Evolutionary conservation across 352 stramenopile species (phyloP).

Genomic region (Globisporangium paroecandrum): DNA sequence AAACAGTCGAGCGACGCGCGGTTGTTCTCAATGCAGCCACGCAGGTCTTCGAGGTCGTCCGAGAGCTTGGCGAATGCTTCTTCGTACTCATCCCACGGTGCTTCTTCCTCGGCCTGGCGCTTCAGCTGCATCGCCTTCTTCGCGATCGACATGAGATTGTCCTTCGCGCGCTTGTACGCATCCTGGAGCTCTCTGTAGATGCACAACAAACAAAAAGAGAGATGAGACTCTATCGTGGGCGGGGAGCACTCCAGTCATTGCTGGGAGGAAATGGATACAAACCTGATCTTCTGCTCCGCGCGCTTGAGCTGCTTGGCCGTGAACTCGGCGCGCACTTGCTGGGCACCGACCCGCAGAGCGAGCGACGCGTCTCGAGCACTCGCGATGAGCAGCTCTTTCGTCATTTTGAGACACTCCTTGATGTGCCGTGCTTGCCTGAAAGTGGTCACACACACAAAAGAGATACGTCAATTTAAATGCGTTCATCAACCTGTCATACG

Average conservation of each 20-base stretch:
- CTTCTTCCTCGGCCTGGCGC: slow-evolving; percentile 57
- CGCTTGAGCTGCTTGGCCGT: slow-evolving; percentile 57
- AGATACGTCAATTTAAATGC: neutral
- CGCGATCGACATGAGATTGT: slow-evolving; percentile 54
- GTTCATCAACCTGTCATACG: neutral
- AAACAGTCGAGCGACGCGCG: slow-evolving; percentile 78
- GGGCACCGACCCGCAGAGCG: slow-evolving; percentile 49
- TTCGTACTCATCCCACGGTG: slow-evolving; percentile 63
- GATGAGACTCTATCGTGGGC: neutral
- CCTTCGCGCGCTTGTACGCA: slow-evolving; percentile 57
- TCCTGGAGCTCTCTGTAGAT: slow-evolving; percentile 43
- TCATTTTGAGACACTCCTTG: slow-evolving; percentile 51
- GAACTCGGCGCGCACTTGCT: slow-evolving; percentile 69
- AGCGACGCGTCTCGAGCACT: slow-evolving; percentile 55
- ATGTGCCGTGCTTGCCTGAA: slow-evolving; percentile 67
- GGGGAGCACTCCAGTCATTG: too few relatives aligned
- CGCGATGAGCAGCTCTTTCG: slow-evolving; percentile 41
- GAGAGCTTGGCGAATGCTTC: slow-evolving; percentile 55
- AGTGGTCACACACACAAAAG: slow-evolving; percentile 3
- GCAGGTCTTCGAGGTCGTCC: slow-evolving; percentile 76
- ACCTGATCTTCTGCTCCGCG: slow-evolving; percentile 47
- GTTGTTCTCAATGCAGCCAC: slow-evolving; percentile 83
- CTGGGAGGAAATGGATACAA: slow-evolving; percentile 3
- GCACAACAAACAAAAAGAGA: slow-evolving; percentile 4
- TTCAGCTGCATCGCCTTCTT: slow-evolving; percentile 72